Percentiles rank a stretch among this genome's conserved stretches.
Evolutionary conservation across 73 alveolate genomes (phyloP).

Genomic region (Paramecium tetraurelia): DNA sequence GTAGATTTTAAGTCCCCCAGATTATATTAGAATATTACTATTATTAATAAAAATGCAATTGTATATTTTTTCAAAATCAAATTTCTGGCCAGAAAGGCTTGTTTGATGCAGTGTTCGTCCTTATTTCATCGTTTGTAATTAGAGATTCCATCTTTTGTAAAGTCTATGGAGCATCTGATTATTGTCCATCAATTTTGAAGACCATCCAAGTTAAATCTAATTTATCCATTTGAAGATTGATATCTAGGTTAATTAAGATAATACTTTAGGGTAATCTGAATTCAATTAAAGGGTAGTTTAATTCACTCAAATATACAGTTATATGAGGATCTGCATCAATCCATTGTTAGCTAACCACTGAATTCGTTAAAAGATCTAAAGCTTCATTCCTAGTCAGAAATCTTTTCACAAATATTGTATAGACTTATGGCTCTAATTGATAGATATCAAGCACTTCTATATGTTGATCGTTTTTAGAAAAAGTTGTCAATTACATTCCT

Average conservation of each 20-base stretch:
- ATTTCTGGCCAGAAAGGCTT: not conserved
- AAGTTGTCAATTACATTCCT: not conserved
- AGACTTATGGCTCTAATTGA: not conserved
- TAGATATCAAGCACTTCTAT: not conserved
- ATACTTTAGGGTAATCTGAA: not conserved
- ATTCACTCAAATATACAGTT: not conserved
- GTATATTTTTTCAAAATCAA: not conserved
- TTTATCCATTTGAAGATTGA: not conserved
- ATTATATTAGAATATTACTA: not conserved
- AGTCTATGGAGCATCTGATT: slow-evolving; percentile 6
- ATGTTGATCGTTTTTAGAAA: not conserved
- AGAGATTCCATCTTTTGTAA: not conserved
- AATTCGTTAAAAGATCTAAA: not conserved
- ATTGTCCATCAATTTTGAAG: not conserved
- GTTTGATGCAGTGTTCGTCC: not conserved
- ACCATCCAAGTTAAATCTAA: not conserved
- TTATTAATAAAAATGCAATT: not conserved
- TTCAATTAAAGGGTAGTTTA: not conserved
- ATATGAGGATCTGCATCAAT: slow-evolving; percentile 11
- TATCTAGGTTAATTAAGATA: not conserved
- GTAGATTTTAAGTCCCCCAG: too few relatives aligned
- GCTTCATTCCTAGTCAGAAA: not conserved
- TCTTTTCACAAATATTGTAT: not conserved
- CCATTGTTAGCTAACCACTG: not conserved
- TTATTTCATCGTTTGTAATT: not conserved